Evolutionary conservation across 2,329 filamentous ascomycete genomes (phyloP), one percentile per base, ranked within the genome.

Genomic region (Pseudogymnoascus sp.): DNA sequence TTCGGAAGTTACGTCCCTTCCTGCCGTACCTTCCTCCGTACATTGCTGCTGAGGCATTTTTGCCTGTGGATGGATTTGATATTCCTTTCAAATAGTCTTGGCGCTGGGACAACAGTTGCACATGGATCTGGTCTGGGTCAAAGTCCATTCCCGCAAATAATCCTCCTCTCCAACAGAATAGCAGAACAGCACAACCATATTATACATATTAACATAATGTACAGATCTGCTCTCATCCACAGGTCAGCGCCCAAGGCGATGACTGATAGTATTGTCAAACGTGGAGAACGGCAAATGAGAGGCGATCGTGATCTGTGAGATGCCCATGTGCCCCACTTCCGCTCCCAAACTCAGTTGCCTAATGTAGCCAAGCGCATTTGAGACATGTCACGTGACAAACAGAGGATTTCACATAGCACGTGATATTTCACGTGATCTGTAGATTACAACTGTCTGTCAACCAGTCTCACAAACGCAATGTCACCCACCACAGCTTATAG

Each of bases 11-110:
- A 49, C 43, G 43, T 49, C 43, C 43, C 43, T 49, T 49, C 23
- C 23, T 49, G 43, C 43, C 43, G 43, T 49, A 49, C 43, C 43
- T 29, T 49, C 14, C 41, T 26, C 14, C 43, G 43, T 29, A 49
- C 43, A 49, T 29, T 49, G 43, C 43, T 49, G 23, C 45, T 52
- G 45, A 52, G 45, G 45, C 45, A 52, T 52, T 52, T 52, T 52
- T 52, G 45, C 45, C 45, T 52, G 45, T 52, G 45, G 45, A 52
- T 14, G 23, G 26, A 52, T 52, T 52, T 52, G 14, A 49, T 52
- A 52, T 52, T 14, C 45, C 11, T 52, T 23, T 29, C 23, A 49
- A 49, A 49, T 49, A 49, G 43, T 49, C 43, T 49, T 49, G 43
- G 43, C 43, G 43, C 43, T 29, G 29, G 43, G 43, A 49, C 43